Base-by-base conservation (phyloP, 345 rosid species). In the Psidium guajava region DNA sequence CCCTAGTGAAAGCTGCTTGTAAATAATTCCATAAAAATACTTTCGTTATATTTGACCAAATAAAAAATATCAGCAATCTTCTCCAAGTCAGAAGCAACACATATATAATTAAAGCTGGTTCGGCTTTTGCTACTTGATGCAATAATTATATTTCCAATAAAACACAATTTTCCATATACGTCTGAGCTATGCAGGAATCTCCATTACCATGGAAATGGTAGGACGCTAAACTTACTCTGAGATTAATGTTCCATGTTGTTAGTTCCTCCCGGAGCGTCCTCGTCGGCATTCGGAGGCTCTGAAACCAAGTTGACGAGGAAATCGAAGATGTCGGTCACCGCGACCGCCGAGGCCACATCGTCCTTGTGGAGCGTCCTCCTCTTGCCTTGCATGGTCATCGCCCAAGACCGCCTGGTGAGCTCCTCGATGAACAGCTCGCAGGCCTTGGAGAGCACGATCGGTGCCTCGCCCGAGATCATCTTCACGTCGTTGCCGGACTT, bases 381-480 rank as follows among this genome's bases (percentile, higher is more conserved):
- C 90, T 93, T 94, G 32, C 92, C 91, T 86, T 91, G 91, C 83
- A 87, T 54, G 61, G 95, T 89, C 85, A 89, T 86, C 92, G 57
- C 87, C 95, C 97, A 94, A 14, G 95, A 91, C 81, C 92, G 87
- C 82, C 82, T 88, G 14, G 95, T 92, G 11, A 94, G 81, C 84
- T 94, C 94, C 88, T 92, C 88, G 64, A 94, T 92, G 87, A 94
- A 91, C 51, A 94, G 89, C 87, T 94, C 96, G 40, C 94, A 93
- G 4, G 95, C 96, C 84, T 92, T 91, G 1, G 95, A 89, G 86
- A 93, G 92, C 82, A 94, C 91, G 54, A 94, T 86, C 0, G 95
- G 94, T 2, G 96, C 93, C 89, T 93, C 95, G 22, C 93, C 94
- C 0, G 94, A 92, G 25, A 94, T 90, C 95, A 94, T 94, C 89